phyloP scores from a whole-genome alignment of 257 asterid species.

The Cinchona pubescens region DNA sequence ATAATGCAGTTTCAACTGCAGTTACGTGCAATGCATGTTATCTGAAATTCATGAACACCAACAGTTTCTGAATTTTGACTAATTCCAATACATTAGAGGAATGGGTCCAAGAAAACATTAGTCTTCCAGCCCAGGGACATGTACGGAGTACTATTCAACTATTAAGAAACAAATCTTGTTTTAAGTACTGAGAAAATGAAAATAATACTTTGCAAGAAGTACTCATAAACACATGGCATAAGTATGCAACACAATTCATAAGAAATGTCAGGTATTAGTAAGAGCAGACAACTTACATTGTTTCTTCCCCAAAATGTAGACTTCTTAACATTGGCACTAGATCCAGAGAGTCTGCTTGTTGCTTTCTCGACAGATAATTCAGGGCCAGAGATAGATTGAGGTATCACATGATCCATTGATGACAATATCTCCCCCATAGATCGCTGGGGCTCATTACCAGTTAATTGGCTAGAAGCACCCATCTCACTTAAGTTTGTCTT shows the following conservation, averaged over 20 bases:
- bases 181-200: not conserved
- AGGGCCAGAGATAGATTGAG: constrained; percentile 51
- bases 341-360: constrained; percentile 38
- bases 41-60: not conserved
- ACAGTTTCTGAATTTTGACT: not conserved
- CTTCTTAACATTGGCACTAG: constrained; percentile 56
- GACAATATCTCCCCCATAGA: constrained; percentile 75
- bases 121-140: not conserved
- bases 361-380: constrained; percentile 55
- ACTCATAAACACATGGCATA: not conserved
- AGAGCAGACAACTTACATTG: constrained; percentile 49
- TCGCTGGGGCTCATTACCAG: constrained; percentile 56
- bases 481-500: constrained; percentile 39
- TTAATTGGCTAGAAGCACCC: constrained; percentile 44
- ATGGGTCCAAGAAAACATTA: not conserved
- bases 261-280: not conserved
- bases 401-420: constrained; percentile 67
- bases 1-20: not conserved
- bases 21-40: not conserved
- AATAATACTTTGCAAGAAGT: not conserved
- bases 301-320: constrained; percentile 83
- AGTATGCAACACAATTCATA: not conserved
- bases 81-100: not conserved
- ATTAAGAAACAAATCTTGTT: not conserved
- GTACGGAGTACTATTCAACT: not conserved